Evolutionary conservation across 345 rosid genomes (phyloP).

Genomic region (Populus nigra): DNA sequence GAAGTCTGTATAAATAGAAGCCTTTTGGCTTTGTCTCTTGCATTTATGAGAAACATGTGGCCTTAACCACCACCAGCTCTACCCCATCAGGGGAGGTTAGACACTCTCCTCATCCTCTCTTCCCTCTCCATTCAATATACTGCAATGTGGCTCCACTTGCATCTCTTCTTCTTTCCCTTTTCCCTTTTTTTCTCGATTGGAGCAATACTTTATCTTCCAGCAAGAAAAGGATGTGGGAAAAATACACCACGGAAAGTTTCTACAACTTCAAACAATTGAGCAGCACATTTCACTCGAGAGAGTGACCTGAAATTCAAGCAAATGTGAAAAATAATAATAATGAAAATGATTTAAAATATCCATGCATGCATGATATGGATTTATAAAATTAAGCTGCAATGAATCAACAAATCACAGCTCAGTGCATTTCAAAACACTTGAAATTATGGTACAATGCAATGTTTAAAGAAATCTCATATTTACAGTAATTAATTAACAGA

Average conservation of each 20-base stretch:
- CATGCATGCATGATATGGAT: no score
- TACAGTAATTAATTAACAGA: not conserved
- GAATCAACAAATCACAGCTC: not conserved
- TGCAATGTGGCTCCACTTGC: not conserved
- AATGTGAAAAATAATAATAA: no score
- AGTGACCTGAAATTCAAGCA: no score
- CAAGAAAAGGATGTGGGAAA: no score
- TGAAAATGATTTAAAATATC: no score
- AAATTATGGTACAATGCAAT: not conserved
- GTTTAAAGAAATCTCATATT: not conserved
- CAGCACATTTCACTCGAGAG: no score
- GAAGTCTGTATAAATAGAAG: constrained; percentile 14
- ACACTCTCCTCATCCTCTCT: constrained; percentile 6
- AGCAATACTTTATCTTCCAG: no score
- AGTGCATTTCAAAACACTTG: not conserved
- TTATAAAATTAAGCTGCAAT: not conserved
- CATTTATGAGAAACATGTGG: constrained; percentile 54
- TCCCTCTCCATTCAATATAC: constrained; percentile 11
- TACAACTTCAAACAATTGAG: no score
- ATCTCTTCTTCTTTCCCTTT: not conserved
- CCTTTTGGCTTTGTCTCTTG: constrained; percentile 33
- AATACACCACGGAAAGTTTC: no score
- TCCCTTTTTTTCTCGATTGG: no score
- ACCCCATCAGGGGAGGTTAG: constrained; percentile 17
- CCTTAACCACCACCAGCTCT: constrained; percentile 35